Conservation (phyloP, 306 rosid genomes). For the Quercus alba region DNA sequence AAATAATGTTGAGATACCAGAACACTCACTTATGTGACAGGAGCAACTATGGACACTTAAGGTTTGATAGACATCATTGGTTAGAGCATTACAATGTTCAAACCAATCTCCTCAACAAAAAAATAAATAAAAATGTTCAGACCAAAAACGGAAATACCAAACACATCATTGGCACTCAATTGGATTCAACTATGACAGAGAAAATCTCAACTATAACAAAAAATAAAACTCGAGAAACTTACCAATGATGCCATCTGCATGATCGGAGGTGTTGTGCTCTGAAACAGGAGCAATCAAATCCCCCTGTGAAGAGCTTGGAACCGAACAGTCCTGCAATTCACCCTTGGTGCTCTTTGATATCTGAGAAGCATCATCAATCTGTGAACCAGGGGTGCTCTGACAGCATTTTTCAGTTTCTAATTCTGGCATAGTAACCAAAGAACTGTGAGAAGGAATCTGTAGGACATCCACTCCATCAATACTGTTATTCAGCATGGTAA, state of each 20-base stretch:
- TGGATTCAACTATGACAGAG: background rate
- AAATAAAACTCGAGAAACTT: constrained; percentile 25
- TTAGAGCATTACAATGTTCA: background rate
- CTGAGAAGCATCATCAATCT: constrained; percentile 36
- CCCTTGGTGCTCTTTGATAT: constrained; percentile 36
- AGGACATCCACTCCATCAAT: constrained; percentile 35
- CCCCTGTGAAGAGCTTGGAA: constrained; percentile 32
- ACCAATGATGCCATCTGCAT: constrained; percentile 50
- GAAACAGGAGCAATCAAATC: constrained; percentile 39
- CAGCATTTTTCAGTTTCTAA: constrained; percentile 35
- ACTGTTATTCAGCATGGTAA: constrained; percentile 16
- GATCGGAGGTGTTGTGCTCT: constrained; percentile 39
- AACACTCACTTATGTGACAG: background rate
- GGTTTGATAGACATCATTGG: background rate
- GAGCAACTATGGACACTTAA: background rate
- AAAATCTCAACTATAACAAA: background rate
- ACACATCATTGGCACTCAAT: background rate
- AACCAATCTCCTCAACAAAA: background rate
- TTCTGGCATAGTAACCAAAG: constrained; percentile 39
- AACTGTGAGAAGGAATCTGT: constrained; percentile 30
- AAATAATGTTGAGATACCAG: background rate
- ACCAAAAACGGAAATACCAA: background rate
- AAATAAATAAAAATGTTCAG: background rate
- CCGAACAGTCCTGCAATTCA: constrained; percentile 39
- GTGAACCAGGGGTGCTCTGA: constrained; percentile 24